phyloP scores from a whole-genome alignment of 768 basidiomycete species.

The Boletus speciosus region DNA sequence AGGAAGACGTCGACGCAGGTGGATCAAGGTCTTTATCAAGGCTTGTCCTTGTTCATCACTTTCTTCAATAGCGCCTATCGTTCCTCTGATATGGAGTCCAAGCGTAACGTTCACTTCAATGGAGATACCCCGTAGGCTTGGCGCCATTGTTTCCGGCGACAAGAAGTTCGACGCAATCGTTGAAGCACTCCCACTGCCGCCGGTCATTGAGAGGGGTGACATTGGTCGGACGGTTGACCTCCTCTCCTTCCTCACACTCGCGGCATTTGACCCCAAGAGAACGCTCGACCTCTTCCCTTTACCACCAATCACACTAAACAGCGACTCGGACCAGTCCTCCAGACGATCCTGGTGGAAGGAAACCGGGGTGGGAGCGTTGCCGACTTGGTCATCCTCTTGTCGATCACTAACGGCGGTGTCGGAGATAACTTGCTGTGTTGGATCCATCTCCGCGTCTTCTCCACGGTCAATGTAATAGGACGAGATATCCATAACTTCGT shows the following conservation, averaged over 20 bases:
- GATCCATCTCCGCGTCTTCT: conserved; percentile 5
- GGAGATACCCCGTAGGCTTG: conserved; percentile 15
- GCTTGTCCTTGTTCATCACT: conserved; percentile 6
- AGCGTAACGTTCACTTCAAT: conserved; percentile 21
- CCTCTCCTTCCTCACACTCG: conserved; percentile 12
- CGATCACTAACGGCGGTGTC: conserved; percentile 33
- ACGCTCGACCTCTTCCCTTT: conserved; percentile 17
- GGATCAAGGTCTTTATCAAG: conserved; percentile 10
- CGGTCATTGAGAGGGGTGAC: background rate
- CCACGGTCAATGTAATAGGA: conserved; percentile 16
- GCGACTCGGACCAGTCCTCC: conserved; percentile 50
- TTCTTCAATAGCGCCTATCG: conserved; percentile 8
- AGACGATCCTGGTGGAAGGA: conserved; percentile 51
- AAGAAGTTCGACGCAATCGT: background rate
- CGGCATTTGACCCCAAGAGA: background rate
- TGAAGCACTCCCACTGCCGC: background rate
- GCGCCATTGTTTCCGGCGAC: background rate
- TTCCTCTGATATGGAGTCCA: conserved; percentile 6
- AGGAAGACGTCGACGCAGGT: background rate
- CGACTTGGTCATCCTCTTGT: conserved; percentile 19
- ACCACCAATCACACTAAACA: conserved; percentile 50
- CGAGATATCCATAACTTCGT: conserved; percentile 29
- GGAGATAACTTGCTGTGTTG: conserved; percentile 12
- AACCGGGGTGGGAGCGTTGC: conserved; percentile 45
- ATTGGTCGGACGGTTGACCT: conserved; percentile 17